Base-by-base conservation (phyloP, 2,329 filamentous ascomycete species). In the Cytospora chrysosperma region DNA sequence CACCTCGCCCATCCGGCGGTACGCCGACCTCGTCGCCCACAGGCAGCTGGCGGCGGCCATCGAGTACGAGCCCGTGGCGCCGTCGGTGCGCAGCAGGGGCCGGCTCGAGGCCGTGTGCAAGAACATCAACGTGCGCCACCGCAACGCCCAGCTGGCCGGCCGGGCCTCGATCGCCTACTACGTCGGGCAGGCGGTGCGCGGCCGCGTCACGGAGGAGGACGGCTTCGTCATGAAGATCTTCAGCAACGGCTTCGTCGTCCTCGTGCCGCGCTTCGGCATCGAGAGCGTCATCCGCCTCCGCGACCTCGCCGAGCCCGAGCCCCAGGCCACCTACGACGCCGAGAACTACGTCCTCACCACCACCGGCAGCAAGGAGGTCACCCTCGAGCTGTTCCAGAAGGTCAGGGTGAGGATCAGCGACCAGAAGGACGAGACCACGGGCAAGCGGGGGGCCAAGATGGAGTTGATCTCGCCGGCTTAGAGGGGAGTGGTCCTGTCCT, bases 191-290 rank as follows among this genome's bases (percentile, higher is more conserved):
- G 93, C 94, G 15, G 88, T 99, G 62, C 95, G 95, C 79, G 92
- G 85, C 67, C 80, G 82, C 68, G 81, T 85, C 32, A 85, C 86
- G 9, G 89, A 93, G 70, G 93, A 97, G 75, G 93, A 97, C 63
- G 95, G 92, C 3, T 98, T 97, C 75, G 88, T 99, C 53, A 96
- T 99, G 91, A 91, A 92, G 73, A 90, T 99, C 59, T 99, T 99
- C 77, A 93, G 91, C 74, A 99, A 99, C 77, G 95, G 95, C 8
- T 94, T 97, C 70, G 95, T 98, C 21, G 93, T 98, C 13, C 93
- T 98, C 66, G 94, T 99, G 56, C 95, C 95, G 8, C 83, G 92
- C 19, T 99, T 99, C 75, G 95, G 95, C 49, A 96, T 99, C 71
- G 95, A 99, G 79, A 90, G 92, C 49, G 79, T 97, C 66, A 95